phyloP scores from a whole-genome alignment of 2,329 filamentous ascomycete species.

The Colletotrichum coccodes region DNA sequence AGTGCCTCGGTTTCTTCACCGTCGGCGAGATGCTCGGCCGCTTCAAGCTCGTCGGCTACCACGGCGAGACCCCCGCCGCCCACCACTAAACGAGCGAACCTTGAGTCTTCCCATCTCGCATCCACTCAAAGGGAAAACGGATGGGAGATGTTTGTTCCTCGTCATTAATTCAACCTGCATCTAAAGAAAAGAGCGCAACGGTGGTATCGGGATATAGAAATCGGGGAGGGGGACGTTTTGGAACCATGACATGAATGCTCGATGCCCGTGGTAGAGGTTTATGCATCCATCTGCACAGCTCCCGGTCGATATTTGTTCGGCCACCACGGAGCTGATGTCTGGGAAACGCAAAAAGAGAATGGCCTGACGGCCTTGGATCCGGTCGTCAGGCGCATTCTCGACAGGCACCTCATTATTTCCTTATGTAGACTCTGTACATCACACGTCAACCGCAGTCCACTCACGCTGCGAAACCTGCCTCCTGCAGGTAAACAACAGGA shows the following conservation, averaged over 20 bases:
- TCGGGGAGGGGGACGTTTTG: slow-evolving; percentile 16
- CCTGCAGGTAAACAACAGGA: slow-evolving; percentile 31
- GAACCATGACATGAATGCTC: slow-evolving; percentile 27
- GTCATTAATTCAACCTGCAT: slow-evolving; percentile 31
- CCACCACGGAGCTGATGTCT: background rate
- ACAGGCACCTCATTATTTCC: slow-evolving; percentile 31
- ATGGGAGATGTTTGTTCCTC: background rate
- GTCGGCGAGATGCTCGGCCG: slow-evolving; percentile 96
- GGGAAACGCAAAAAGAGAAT: slow-evolving; percentile 15
- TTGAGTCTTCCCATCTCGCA: background rate
- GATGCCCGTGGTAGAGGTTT: slow-evolving; percentile 27
- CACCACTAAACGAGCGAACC: slow-evolving; percentile 61
- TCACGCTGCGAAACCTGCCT: slow-evolving; percentile 28
- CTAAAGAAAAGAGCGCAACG: slow-evolving; percentile 27
- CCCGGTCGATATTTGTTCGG: slow-evolving; percentile 2
- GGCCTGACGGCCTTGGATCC: slow-evolving; percentile 5
- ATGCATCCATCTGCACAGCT: slow-evolving; percentile 10
- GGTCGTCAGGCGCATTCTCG: slow-evolving; percentile 7
- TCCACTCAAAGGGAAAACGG: background rate
- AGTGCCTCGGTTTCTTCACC: slow-evolving; percentile 96
- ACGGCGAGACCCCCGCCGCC: slow-evolving; percentile 70
- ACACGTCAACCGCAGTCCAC: slow-evolving; percentile 27
- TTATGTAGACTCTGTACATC: slow-evolving; percentile 37
- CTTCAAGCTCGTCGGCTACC: slow-evolving; percentile 95
- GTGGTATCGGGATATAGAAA: slow-evolving; percentile 27